A percentile compares a stretch with the other conserved stretches of the same genome.
Conservation (phyloP, 1,284 basidiomycete species). For the Ceratobasidium sp. region DNA sequence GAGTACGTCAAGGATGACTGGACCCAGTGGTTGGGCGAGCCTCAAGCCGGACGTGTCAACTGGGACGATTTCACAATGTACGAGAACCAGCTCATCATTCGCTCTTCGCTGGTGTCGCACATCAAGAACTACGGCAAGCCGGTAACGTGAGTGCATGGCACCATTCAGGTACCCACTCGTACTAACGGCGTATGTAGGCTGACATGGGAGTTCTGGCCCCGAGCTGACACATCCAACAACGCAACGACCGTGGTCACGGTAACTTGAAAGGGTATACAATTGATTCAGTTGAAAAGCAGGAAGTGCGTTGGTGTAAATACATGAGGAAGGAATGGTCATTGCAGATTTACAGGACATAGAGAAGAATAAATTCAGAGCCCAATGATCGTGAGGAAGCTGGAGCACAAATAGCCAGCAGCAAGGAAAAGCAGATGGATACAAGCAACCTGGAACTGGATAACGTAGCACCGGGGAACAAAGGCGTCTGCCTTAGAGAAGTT, state of each 20-base stretch:
- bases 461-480: background rate
- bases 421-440: no score
- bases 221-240: conserved; percentile 36
- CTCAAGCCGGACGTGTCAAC: conserved; percentile 35
- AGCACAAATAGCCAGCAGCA: background rate
- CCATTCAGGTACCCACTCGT: no score
- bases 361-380: background rate
- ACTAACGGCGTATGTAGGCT: conserved; percentile 10
- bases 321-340: background rate
- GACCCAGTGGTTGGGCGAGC: conserved; percentile 34
- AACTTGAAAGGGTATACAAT: background rate
- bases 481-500: background rate
- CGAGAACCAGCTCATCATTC: conserved; percentile 10
- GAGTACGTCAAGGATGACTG: conserved; percentile 37
- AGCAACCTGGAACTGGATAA: no score
- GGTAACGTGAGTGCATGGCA: conserved; percentile 26
- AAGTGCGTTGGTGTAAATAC: conserved; percentile 1
- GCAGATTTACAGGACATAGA: background rate
- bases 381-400: background rate
- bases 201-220: conserved; percentile 40
- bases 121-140: conserved; percentile 34
- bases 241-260: conserved; percentile 29
- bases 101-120: background rate
- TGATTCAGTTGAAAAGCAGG: background rate
- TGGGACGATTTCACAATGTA: conserved; percentile 24